These are phyloP conservation scores for Kodamaea fungicola DNA, from an alignment of 1,139 yeast species.

Conservation along the genomic window DNA sequence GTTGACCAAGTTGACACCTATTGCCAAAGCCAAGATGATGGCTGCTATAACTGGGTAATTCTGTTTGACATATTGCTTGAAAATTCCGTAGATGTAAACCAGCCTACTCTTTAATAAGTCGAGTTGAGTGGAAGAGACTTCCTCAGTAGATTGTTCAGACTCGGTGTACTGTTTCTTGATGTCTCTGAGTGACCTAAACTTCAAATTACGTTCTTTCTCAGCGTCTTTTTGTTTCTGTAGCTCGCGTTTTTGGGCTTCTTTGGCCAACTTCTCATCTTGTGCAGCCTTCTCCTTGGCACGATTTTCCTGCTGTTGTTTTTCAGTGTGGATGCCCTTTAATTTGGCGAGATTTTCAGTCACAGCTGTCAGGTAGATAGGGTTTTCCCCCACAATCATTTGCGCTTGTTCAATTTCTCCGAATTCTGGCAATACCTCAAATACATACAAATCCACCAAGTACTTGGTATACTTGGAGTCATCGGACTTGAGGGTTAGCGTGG, in stretches of 20 bases:
- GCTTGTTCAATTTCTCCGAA: slow-evolving; percentile 28
- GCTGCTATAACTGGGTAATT: slow-evolving; percentile 30
- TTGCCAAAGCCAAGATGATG: slow-evolving; percentile 19
- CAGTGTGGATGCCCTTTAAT: slow-evolving; percentile 17
- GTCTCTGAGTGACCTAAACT: slow-evolving; percentile 26
- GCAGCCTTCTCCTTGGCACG: slow-evolving; percentile 14
- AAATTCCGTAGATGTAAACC: slow-evolving; percentile 15
- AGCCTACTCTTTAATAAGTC: slow-evolving; percentile 4
- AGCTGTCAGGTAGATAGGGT: slow-evolving; percentile 14
- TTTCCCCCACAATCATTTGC: slow-evolving; percentile 21
- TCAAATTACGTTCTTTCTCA: slow-evolving; percentile 27
- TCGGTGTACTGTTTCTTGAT: slow-evolving; percentile 11
- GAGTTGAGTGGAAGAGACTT: slow-evolving; percentile 1
- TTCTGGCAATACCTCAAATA: slow-evolving; percentile 36
- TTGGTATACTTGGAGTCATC: slow-evolving; percentile 5
- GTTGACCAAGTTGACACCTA: slow-evolving; percentile 21
- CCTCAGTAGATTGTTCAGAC: slow-evolving; percentile 3
- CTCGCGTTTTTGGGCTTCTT: slow-evolving; percentile 21
- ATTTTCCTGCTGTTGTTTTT: slow-evolving; percentile 15
- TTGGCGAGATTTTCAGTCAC: slow-evolving; percentile 14
- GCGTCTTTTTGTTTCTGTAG: slow-evolving; percentile 20
- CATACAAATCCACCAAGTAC: slow-evolving; percentile 31
- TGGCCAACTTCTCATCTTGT: slow-evolving; percentile 11
- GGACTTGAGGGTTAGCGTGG: slow-evolving; percentile 5
- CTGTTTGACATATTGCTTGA: slow-evolving; percentile 23